Base-by-base conservation (phyloP, 164 flowering plant genomes). In the Macadamia integrifolia region DNA sequence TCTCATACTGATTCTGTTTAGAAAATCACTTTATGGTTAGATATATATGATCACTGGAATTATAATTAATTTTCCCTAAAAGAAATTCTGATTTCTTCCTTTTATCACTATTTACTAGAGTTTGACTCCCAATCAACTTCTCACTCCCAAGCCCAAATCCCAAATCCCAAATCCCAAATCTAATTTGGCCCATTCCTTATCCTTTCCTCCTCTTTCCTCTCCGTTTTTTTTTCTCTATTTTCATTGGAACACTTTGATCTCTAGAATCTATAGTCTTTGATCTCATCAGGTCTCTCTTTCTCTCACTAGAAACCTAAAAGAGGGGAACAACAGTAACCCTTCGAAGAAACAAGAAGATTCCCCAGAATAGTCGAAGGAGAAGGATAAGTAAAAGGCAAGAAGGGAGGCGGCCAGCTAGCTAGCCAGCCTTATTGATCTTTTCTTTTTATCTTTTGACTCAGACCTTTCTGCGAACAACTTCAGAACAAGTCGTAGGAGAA, bases 331-430 rank as follows among this genome's bases (percentile, higher is more conserved):
- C 59, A 68, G 17, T 58, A 72, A 29, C 60, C 66, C 48, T 58
- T 71, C 59, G 77, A 72, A 70, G 76, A 71, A 80, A 74, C 72
- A 74, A 72, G 71, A 76, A 74, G 78, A 72, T 62, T 70, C 67
- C 15, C 67, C 67, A 64, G 43, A 23, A 23, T 23, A 23, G 23
- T 23, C 23, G 23, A 23, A 23, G 23, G 23, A 23, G 63, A 49
- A 64, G 48, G 15, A 32, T 44, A 53, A 63, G 35, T 9, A 52
- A 60, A 28, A 43, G 62, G 32, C 23, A 53, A 6, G 57, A 53
- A 53, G 17, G 14, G 15, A 53, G 11, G 14, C 55, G 23, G 23
- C 23, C 23, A 23, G 23, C 23, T 23, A 23, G 23, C 23, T 23
- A 23, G 23, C 23, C 23, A 23, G 23, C 23, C 23, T 23, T 0